Percentiles rank a stretch among this genome's conserved stretches.
These are phyloP conservation scores for Fomitopsis pinicola DNA, from an alignment of 1,284 basidiomycete species.

Conservation along the genomic window DNA sequence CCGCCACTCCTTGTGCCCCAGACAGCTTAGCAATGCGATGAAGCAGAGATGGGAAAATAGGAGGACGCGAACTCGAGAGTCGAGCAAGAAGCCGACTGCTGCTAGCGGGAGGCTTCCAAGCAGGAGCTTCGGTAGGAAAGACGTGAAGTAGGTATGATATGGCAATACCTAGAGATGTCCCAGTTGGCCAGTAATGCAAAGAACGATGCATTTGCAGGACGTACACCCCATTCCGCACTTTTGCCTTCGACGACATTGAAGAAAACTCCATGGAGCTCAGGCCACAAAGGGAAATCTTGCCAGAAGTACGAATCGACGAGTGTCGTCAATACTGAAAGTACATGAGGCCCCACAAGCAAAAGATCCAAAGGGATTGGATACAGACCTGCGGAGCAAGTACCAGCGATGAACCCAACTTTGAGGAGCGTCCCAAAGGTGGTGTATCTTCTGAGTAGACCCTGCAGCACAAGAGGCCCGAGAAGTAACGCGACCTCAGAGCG, in stretches of 20 bases:
- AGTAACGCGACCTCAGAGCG: slow-evolving; percentile 79
- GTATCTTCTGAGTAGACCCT: slow-evolving; percentile 45
- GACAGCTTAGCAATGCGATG: slow-evolving; percentile 63
- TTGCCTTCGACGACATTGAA: slow-evolving; percentile 91
- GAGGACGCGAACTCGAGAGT: slow-evolving; percentile 46
- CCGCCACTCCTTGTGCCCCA: slow-evolving; percentile 95
- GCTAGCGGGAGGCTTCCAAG: slow-evolving; percentile 64
- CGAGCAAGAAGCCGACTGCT: slow-evolving; percentile 43
- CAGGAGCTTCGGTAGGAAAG: slow-evolving; percentile 77
- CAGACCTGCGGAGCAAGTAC: slow-evolving; percentile 56
- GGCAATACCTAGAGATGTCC: slow-evolving; percentile 60
- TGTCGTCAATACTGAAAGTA: slow-evolving; percentile 53
- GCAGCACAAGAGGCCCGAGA: slow-evolving; percentile 58
- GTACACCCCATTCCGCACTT: slow-evolving; percentile 88
- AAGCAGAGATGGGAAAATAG: slow-evolving; percentile 54
- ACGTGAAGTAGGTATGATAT: slow-evolving; percentile 63
- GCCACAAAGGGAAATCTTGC: slow-evolving; percentile 74
- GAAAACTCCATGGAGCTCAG: slow-evolving; percentile 76
- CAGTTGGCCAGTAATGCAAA: neutral
- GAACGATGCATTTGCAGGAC: slow-evolving; percentile 26
- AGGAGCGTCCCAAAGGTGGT: slow-evolving; percentile 45
- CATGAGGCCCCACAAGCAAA: neutral
- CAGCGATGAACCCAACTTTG: slow-evolving; percentile 49
- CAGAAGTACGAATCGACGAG: slow-evolving; percentile 87
- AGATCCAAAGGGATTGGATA: neutral